Evolutionary conservation across 2,329 filamentous ascomycete species (phyloP).

Genomic region (Neonectria hederae): DNA sequence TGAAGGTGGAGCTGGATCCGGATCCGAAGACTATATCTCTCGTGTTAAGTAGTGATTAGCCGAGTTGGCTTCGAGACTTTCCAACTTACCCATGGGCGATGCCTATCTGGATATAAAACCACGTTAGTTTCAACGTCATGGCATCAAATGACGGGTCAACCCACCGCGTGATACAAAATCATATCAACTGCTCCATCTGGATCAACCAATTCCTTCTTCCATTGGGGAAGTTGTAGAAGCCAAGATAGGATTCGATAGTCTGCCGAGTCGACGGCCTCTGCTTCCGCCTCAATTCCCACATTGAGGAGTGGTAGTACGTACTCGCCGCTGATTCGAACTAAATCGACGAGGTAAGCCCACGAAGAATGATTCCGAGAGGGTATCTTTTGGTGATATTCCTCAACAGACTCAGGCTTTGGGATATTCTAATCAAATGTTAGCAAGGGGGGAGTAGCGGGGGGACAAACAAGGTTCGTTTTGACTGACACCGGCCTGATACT

Average conservation of each 20-base stretch:
- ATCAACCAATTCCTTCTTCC: slow-evolving; percentile 30
- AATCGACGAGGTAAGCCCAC: slow-evolving; percentile 36
- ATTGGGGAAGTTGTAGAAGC: slow-evolving; percentile 27
- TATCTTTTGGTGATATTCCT: slow-evolving; percentile 24
- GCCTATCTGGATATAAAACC: slow-evolving; percentile 19
- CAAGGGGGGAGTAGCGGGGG: not conserved
- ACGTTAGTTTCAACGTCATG: slow-evolving; percentile 18
- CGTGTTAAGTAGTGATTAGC: not conserved
- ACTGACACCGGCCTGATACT: slow-evolving; percentile 35
- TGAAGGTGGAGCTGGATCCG: slow-evolving; percentile 31
- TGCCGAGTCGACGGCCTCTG: slow-evolving; percentile 25
- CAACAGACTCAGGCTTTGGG: slow-evolving; percentile 25
- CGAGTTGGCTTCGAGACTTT: not conserved
- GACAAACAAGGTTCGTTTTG: not conserved
- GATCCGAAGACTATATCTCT: slow-evolving; percentile 30
- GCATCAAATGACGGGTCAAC: not conserved
- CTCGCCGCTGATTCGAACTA: slow-evolving; percentile 34
- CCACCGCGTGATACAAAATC: slow-evolving; percentile 39
- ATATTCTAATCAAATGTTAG: slow-evolving; percentile 27
- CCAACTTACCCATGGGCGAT: slow-evolving; percentile 36
- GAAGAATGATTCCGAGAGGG: slow-evolving; percentile 27
- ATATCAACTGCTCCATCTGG: slow-evolving; percentile 32
- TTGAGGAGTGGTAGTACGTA: slow-evolving; percentile 29
- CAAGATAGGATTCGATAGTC: slow-evolving; percentile 29
- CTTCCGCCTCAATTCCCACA: not conserved